A percentile compares a stretch with the other conserved stretches of the same genome.
Conservation (phyloP, 2,329 filamentous ascomycete species). For the Cladosporium halotolerans region DNA sequence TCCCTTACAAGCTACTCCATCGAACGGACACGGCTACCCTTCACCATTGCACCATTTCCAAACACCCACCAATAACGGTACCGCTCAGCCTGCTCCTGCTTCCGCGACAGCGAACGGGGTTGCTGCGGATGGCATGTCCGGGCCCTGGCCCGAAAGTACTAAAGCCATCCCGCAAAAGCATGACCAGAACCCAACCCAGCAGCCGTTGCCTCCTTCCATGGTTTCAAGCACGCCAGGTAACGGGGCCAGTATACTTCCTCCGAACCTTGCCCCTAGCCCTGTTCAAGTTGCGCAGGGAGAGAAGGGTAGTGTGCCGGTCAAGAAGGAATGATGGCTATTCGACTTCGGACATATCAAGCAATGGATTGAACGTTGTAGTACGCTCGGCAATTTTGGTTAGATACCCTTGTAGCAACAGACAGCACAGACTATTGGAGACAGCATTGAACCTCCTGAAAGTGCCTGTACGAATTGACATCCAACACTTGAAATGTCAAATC, state of each 20-base stretch:
- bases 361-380: neutral
- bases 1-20: neutral
- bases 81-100: constrained; percentile 33
- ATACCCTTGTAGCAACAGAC: neutral
- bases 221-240: constrained; percentile 12
- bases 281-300: constrained; percentile 19
- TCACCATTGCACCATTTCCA: neutral
- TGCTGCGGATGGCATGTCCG: constrained; percentile 29
- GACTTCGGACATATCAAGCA: neutral
- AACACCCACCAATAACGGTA: constrained; percentile 12
- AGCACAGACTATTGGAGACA: no score
- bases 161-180: constrained; percentile 28
- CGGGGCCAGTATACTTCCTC: constrained; percentile 13
- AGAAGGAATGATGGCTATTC: constrained; percentile 20
- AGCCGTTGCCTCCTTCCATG: constrained; percentile 5
- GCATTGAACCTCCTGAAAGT: no score
- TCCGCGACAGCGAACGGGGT: constrained; percentile 27
- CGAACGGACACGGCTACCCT: constrained; percentile 6
- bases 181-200: constrained; percentile 17
- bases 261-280: constrained; percentile 23
- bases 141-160: constrained; percentile 27
- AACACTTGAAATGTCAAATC: no score
- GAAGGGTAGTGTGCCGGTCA: constrained; percentile 25
- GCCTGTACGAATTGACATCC: no score
- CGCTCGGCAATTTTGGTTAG: neutral